Percentiles rank a stretch among this genome's conserved stretches.
These are phyloP conservation scores for Hydrangea macrophylla DNA, from an alignment of 148 eudicot genomes.

Conservation along the genomic window DNA sequence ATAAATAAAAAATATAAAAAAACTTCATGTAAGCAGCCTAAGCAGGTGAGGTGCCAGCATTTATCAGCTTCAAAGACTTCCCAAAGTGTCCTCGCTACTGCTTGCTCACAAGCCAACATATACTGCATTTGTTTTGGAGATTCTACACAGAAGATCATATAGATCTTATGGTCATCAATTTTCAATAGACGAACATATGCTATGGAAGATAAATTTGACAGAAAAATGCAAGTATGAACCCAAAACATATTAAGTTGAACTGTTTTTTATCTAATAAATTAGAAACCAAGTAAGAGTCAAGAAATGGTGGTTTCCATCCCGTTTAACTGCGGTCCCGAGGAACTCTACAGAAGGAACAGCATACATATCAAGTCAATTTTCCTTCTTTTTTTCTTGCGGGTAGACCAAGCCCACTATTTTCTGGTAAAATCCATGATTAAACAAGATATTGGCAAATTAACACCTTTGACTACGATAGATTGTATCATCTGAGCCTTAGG, in stretches of 20 bases:
- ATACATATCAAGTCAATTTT: slow-evolving; percentile 6
- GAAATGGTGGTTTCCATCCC: no score
- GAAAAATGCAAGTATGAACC: neutral
- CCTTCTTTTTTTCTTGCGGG: neutral
- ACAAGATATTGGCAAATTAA: neutral
- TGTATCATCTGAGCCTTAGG: neutral
- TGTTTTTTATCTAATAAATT: no score
- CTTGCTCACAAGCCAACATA: neutral
- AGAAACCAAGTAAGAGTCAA: no score
- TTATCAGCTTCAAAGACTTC: neutral
- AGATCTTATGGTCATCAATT: neutral
- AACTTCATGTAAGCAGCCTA: neutral
- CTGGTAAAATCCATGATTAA: neutral
- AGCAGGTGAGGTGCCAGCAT: neutral
- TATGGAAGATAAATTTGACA: neutral
- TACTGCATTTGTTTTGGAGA: neutral
- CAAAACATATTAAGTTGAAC: neutral
- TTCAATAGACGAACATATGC: neutral
- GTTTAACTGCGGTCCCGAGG: no score
- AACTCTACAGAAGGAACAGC: no score
- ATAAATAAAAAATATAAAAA: neutral
- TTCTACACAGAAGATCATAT: neutral
- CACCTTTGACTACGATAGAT: neutral
- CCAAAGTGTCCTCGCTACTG: neutral
- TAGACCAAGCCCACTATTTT: neutral